These are phyloP conservation scores for Leccinum arenicola DNA, from an alignment of 768 basidiomycete species.

Conservation along the genomic window DNA sequence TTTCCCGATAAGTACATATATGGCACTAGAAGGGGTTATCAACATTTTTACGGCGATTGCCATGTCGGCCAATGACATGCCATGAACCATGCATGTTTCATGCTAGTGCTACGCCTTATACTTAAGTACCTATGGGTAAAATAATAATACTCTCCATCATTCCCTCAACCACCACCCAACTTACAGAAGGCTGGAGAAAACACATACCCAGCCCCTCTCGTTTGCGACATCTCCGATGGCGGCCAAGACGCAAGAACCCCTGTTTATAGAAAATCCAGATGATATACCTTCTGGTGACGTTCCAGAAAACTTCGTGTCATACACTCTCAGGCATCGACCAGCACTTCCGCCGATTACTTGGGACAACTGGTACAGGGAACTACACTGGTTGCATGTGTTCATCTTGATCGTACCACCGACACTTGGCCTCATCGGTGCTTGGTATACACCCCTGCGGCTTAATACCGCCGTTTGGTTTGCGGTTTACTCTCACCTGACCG, in stretches of 20 bases:
- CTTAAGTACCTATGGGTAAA: no score
- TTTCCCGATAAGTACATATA: no score
- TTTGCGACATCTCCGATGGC: no score
- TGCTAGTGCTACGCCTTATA: no score
- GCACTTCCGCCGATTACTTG: constrained; percentile 9
- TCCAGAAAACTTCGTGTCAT: constrained; percentile 10
- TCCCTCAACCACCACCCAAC: neutral
- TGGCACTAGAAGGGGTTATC: no score
- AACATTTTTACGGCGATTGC: no score
- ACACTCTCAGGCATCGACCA: constrained; percentile 6
- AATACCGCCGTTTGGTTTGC: constrained; percentile 4
- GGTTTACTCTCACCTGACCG: constrained; percentile 60
- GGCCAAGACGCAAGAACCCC: neutral
- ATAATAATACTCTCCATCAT: no score
- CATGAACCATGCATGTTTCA: no score
- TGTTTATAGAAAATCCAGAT: constrained; percentile 7
- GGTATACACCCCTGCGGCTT: constrained; percentile 1
- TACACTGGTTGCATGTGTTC: constrained; percentile 10
- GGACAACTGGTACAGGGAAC: constrained; percentile 14
- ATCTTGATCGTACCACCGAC: constrained; percentile 5
- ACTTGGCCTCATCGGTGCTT: constrained; percentile 2
- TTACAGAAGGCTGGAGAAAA: neutral
- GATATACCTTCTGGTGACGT: constrained; percentile 2
- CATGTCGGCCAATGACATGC: no score
- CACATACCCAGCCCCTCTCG: no score